Evolutionary conservation across 2,329 filamentous ascomycete species (phyloP), one percentile per base, ranked within the genome.

Genomic region (Fusarium ramigenum): DNA sequence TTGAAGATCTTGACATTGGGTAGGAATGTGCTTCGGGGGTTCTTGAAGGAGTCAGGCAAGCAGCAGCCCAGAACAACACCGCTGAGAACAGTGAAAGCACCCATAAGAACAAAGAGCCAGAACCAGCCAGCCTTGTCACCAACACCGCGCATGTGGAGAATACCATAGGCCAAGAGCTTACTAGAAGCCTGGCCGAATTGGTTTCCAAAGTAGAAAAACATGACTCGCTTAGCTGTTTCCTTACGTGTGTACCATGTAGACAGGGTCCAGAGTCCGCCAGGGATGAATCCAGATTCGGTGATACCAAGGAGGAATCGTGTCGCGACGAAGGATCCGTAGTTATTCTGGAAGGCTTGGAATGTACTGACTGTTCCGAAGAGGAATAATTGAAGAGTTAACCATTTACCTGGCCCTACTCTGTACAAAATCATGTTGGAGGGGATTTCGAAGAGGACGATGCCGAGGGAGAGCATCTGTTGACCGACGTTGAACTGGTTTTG

Each of bases 171-270:
- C 7, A 86, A 73, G 7, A 87, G 80, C 63, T 80, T 79, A 0
- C 78, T 79, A 1, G 77, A 80, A 4, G 80, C 80, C 25, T 81
- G 79, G 9, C 86, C 87, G 21, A 88, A 82, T 75, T 87, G 84
- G 73, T 88, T 88, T 16, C 87, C 88, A 63, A 89, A 87, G 79
- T 86, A 89, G 78, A 89, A 89, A 39, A 88, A 76, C 76, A 86
- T 86, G 54, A 88, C 84, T 14, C 87, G 83, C 66, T 88, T 85
- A 61, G 85, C 86, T 0, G 85, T 86, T 75, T 89, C 87, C 6
- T 81, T 80, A 6, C 83, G 83, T 2, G 86, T 88, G 76, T 89
- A 89, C 87, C 87, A 89, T 2, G 85, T 87, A 0, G 87, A 87
- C 4, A 89, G 79, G 5, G 86, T 87, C 79, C 82, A 87, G 1